Evolutionary conservation across 2,329 filamentous ascomycete genomes (phyloP).

Genomic region (Onygenales sp.): DNA sequence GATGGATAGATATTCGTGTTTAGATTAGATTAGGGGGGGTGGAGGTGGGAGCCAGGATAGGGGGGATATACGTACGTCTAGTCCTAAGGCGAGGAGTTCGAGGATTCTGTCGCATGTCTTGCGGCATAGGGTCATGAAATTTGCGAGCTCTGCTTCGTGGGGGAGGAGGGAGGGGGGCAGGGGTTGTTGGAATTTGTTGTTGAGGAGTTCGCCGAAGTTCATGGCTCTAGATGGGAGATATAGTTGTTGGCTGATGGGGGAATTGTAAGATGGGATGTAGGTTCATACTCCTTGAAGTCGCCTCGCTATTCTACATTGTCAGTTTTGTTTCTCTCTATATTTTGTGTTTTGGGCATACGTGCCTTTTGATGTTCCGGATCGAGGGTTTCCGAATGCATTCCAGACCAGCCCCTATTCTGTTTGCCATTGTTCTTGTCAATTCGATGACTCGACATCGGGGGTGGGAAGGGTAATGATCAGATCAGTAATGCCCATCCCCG

Average conservation of each 20-base stretch:
- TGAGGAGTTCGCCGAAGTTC: constrained; percentile 73
- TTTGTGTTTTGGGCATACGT: constrained; percentile 17
- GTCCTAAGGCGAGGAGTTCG: constrained; percentile 65
- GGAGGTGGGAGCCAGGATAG: not conserved
- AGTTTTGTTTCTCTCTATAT: not conserved
- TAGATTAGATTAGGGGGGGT: not conserved
- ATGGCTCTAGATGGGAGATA: constrained; percentile 54
- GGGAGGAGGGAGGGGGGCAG: constrained; percentile 56
- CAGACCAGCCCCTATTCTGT: constrained; percentile 79
- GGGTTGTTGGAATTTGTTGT: constrained; percentile 64
- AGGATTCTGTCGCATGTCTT: constrained; percentile 64
- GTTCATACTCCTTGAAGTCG: constrained; percentile 76
- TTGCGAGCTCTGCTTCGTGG: constrained; percentile 51
- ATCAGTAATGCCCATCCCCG: not conserved
- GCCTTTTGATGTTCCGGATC: constrained; percentile 76
- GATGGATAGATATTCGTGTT: not conserved
- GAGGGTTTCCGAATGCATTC: constrained; percentile 78
- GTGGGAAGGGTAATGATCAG: constrained; percentile 1
- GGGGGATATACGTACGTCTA: constrained; percentile 43
- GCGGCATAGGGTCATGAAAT: constrained; percentile 64
- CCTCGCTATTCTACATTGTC: constrained; percentile 46
- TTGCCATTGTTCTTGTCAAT: not conserved
- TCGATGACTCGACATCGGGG: not conserved
- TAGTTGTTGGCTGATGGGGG: not conserved
- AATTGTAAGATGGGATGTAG: not conserved